These are phyloP conservation scores for Megacollybia marginata DNA, from an alignment of 768 basidiomycete species.

Conservation along the genomic window DNA sequence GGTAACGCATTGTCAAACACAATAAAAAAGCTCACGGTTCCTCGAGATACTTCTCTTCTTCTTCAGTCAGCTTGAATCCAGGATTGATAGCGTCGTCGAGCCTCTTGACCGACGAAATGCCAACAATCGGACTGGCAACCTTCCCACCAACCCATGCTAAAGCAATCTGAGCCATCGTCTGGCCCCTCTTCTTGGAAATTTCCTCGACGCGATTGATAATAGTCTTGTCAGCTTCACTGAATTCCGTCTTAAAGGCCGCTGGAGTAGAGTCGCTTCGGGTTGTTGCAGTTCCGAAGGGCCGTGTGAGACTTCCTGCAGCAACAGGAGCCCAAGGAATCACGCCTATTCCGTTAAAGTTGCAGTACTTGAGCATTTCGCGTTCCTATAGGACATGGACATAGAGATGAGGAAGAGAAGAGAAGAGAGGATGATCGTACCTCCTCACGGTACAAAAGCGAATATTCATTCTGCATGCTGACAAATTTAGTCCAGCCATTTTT, in stretches of 20 bases:
- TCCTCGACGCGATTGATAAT: slow-evolving; percentile 32
- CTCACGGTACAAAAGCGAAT: slow-evolving; percentile 35
- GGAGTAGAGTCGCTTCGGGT: slow-evolving; percentile 2
- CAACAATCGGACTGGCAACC: slow-evolving; percentile 25
- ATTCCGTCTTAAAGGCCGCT: slow-evolving; percentile 7
- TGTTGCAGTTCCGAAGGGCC: slow-evolving; percentile 23
- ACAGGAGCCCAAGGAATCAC: slow-evolving; percentile 47
- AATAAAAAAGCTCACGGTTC: slow-evolving; percentile 22
- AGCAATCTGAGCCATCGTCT: slow-evolving; percentile 38
- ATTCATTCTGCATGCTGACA: slow-evolving; percentile 40
- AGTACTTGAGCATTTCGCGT: slow-evolving; percentile 37
- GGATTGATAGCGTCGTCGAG: slow-evolving; percentile 12
- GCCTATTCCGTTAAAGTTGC: slow-evolving; percentile 42
- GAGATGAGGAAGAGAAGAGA: not conserved
- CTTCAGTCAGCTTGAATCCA: slow-evolving; percentile 26
- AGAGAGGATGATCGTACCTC: slow-evolving; percentile 20
- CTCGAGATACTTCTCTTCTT: slow-evolving; percentile 34
- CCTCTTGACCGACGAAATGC: slow-evolving; percentile 12
- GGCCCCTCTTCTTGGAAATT: slow-evolving; percentile 31
- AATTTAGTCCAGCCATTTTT: slow-evolving; percentile 34
- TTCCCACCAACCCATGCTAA: slow-evolving; percentile 33
- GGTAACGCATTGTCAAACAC: not conserved
- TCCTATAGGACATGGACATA: slow-evolving; percentile 28
- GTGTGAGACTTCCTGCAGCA: slow-evolving; percentile 27
- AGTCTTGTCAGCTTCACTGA: slow-evolving; percentile 18